Evolutionary conservation across 2,329 filamentous ascomycete species (phyloP), one percentile per base, ranked within the genome.

Genomic region (Fusarium circinatum): DNA sequence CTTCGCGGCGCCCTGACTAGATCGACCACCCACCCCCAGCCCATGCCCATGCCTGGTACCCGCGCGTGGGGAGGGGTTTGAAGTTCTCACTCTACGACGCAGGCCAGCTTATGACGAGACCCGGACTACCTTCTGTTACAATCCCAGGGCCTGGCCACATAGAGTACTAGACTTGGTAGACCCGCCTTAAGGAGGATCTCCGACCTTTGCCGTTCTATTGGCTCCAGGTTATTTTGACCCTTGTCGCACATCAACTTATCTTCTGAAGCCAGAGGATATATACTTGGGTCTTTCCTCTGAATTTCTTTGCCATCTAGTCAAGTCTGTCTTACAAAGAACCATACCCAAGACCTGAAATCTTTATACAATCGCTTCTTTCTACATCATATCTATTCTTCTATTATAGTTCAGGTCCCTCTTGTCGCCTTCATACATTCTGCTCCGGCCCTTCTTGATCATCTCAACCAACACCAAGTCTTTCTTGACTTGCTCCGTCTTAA

Each of bases 191-290:
- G 64, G 73, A 79, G 76, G 78, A 79, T 80, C 79, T 80, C 74
- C 71, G 75, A 74, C 68, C 68, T 68, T 72, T 78, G 74, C 79
- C 78, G 70, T 70, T 76, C 78, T 79, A 80, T 80, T 80, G 79
- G 79, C 78, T 79, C 65, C 67, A 62, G 71, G 70, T 73, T 70
- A 76, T 73, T 77, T 70, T 68, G 70, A 77, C 78, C 79, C 78
- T 70, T 78, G 76, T 74, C 70, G 76, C 76, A 75, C 64, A 75
- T 77, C 79, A 73, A 75, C 71, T 61, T 63, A 58, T 71, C 70
- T 72, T 67, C 67, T 69, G 55, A 67, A 70, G 68, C 75, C 70
- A 71, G 70, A 72, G 51, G 56, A 78, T 78, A 78, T 78, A 78
- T 78, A 77, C 74, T 75, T 74, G 70, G 59, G 63, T 61, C 62